Evolutionary conservation across 2,329 filamentous ascomycete species (phyloP).

Genomic region (Hirsutella minnesotensis): DNA sequence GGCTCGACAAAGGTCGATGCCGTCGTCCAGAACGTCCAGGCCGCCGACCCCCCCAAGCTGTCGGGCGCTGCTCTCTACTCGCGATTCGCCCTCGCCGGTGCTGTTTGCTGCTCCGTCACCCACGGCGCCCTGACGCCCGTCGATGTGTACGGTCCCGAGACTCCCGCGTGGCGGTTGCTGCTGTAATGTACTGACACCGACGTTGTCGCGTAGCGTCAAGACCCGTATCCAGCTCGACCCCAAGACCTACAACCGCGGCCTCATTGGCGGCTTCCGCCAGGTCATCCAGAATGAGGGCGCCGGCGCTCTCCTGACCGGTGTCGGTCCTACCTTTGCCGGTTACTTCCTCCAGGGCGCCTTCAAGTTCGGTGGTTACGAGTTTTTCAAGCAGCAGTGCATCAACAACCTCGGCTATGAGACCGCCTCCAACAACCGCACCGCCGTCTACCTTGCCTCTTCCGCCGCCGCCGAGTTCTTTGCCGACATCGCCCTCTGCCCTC

Average conservation of each 20-base stretch:
- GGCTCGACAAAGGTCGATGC: constrained; percentile 32
- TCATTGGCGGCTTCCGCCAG: constrained; percentile 78
- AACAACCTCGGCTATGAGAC: constrained; percentile 67
- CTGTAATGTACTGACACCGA: not conserved
- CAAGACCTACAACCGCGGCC: constrained; percentile 74
- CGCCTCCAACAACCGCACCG: constrained; percentile 67
- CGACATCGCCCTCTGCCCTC: constrained; percentile 78
- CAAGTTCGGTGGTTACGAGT: constrained; percentile 92
- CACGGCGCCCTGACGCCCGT: constrained; percentile 95
- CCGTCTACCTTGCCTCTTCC: constrained; percentile 65
- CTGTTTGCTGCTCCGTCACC: constrained; percentile 95
- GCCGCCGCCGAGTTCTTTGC: constrained; percentile 57
- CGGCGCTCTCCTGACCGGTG: constrained; percentile 74
- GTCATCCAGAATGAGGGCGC: constrained; percentile 76
- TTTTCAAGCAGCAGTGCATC: constrained; percentile 91
- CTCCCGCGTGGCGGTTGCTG: not conserved
- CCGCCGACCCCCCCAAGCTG: constrained; percentile 28
- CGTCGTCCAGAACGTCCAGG: constrained; percentile 29
- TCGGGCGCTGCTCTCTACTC: constrained; percentile 66
- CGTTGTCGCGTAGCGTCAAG: constrained; percentile 58
- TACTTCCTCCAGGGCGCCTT: constrained; percentile 92
- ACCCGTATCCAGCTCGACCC: constrained; percentile 92
- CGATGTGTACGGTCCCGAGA: constrained; percentile 74
- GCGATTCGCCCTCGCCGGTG: constrained; percentile 92
- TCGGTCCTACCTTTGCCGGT: constrained; percentile 74